phyloP scores from a whole-genome alignment of 2,329 filamentous ascomycete species.

The Fusarium poae region DNA sequence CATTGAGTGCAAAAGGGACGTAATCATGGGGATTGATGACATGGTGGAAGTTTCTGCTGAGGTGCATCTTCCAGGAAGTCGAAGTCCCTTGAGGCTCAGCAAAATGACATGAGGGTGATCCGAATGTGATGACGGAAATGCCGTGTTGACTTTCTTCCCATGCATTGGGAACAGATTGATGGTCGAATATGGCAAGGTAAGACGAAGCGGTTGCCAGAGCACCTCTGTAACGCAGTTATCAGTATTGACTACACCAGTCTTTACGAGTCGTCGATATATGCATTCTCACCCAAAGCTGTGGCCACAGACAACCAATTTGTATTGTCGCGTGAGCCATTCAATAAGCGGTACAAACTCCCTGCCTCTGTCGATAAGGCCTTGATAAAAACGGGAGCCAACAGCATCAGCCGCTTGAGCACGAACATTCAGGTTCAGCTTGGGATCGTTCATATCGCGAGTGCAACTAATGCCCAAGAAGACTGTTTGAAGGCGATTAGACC shows the following conservation, averaged over 20 bases:
- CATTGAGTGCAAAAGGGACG: conserved; percentile 7
- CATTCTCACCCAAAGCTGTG: conserved; percentile 6
- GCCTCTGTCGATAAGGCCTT: background rate
- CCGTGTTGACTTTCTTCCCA: background rate
- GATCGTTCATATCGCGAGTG: background rate
- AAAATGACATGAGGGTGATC: conserved; percentile 1
- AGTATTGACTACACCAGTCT: no score
- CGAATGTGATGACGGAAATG: conserved; percentile 15
- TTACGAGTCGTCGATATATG: rapidly evolving
- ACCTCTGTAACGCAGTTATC: background rate
- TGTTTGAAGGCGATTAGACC: background rate
- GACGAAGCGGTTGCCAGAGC: background rate
- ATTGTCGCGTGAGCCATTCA: background rate
- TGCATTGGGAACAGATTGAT: background rate
- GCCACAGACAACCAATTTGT: conserved; percentile 9
- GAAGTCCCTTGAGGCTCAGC: background rate
- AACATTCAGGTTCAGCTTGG: background rate
- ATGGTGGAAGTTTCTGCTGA: conserved; percentile 14
- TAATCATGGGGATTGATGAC: conserved; percentile 11
- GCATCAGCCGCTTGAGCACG: background rate
- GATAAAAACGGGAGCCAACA: background rate
- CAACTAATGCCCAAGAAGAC: conserved; percentile 11
- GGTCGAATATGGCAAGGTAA: background rate
- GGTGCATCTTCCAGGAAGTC: background rate
- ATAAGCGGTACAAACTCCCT: conserved; percentile 5